Evolutionary conservation across 768 basidiomycete genomes (phyloP).

Genomic region (Tricholoma furcatifolium): DNA sequence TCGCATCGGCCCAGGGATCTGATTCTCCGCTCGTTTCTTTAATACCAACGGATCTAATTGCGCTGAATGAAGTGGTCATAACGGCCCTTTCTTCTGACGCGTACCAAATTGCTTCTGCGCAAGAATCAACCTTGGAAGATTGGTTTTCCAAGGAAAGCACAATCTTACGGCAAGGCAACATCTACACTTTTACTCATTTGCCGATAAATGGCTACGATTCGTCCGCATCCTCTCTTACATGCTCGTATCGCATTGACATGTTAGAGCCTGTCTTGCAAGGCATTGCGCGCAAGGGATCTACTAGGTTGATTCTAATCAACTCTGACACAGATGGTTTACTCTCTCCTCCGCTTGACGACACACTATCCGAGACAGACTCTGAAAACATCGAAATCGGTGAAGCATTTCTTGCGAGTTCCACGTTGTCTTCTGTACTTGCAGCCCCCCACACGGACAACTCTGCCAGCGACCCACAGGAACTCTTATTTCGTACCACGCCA

Average conservation of each 20-base stretch:
- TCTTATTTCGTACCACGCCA: conserved; percentile 26
- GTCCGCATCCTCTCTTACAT: conserved; percentile 15
- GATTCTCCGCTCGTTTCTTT: conserved; percentile 18
- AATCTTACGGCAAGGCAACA: conserved; percentile 54
- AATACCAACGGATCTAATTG: conserved; percentile 26
- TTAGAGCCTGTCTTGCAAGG: conserved; percentile 78
- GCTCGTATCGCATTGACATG: conserved; percentile 54
- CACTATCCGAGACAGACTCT: conserved; percentile 19
- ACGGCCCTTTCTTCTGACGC: conserved; percentile 49
- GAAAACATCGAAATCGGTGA: conserved; percentile 71
- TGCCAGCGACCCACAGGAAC: conserved; percentile 7
- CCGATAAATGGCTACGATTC: conserved; percentile 20
- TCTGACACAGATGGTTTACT: conserved; percentile 18
- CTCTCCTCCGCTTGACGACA: conserved; percentile 16
- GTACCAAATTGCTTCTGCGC: conserved; percentile 38
- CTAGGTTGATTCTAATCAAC: conserved; percentile 51
- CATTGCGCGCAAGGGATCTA: conserved; percentile 41
- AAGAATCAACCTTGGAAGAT: conserved; percentile 35
- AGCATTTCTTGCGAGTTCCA: conserved; percentile 60
- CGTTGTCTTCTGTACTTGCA: conserved; percentile 29
- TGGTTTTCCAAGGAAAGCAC: conserved; percentile 40
- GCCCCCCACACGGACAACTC: conserved; percentile 12
- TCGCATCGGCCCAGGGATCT: conserved; percentile 16
- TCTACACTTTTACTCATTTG: conserved; percentile 26
- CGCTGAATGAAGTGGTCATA: conserved; percentile 50